These are phyloP conservation scores for Baorangia bicolor DNA, from an alignment of 768 basidiomycete species.

Conservation along the genomic window DNA sequence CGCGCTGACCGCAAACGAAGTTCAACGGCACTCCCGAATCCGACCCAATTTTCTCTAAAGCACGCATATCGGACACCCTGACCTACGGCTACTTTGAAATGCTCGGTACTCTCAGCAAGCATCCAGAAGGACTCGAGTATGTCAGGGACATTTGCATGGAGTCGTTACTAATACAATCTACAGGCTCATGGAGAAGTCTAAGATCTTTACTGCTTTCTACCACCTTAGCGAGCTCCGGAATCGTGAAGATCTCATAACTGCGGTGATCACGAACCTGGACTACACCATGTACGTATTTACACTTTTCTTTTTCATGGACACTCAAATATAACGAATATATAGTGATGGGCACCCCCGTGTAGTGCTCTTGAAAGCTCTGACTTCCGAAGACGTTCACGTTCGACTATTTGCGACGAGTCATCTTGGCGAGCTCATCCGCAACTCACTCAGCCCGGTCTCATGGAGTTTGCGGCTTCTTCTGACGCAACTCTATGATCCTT, in stretches of 20 bases:
- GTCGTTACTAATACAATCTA: neutral
- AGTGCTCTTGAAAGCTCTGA: constrained; percentile 90
- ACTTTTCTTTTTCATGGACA: neutral
- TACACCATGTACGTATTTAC: constrained; percentile 70
- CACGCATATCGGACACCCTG: constrained; percentile 76
- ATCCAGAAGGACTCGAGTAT: constrained; percentile 86
- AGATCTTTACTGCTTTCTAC: constrained; percentile 94
- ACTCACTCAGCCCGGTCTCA: constrained; percentile 58
- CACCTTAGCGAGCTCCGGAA: constrained; percentile 88
- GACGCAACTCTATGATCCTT: constrained; percentile 94
- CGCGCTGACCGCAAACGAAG: constrained; percentile 35
- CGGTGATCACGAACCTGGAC: constrained; percentile 88
- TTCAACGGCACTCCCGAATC: constrained; percentile 70
- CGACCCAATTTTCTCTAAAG: constrained; percentile 83
- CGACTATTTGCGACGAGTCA: constrained; percentile 87
- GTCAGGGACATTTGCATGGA: constrained; percentile 26
- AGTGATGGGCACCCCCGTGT: constrained; percentile 96
- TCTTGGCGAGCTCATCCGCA: constrained; percentile 77
- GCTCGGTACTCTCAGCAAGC: constrained; percentile 87
- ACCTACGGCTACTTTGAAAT: constrained; percentile 95
- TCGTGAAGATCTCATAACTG: constrained; percentile 89
- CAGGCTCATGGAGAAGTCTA: constrained; percentile 87
- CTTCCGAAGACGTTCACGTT: constrained; percentile 89
- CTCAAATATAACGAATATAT: constrained; percentile 2
- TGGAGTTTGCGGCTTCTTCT: constrained; percentile 92